A percentile compares a stretch with the other conserved stretches of the same genome.
These are phyloP conservation scores for Phellopilus nigrolimitatus DNA, from an alignment of 1,284 basidiomycete species.

Conservation along the genomic window DNA sequence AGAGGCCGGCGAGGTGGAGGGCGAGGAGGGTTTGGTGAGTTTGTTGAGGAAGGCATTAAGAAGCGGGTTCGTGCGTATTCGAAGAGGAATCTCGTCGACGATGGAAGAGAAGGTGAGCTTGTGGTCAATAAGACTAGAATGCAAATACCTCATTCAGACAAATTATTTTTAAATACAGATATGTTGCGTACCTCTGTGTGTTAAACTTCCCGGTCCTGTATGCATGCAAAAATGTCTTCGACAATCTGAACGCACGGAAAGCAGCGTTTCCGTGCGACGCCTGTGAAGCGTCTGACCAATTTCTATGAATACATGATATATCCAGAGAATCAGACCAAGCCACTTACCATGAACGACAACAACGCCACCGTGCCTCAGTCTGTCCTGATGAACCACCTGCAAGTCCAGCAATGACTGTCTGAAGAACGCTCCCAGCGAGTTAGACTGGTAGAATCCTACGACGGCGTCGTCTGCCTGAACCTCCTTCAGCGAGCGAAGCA, in stretches of 20 bases:
- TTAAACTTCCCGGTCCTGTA: conserved; percentile 88
- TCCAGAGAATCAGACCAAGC: conserved; percentile 36
- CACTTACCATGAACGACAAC: conserved; percentile 82
- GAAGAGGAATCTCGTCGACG: conserved; percentile 86
- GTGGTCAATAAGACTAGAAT: conserved; percentile 73
- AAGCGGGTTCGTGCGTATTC: conserved; percentile 84
- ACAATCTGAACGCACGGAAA: conserved; percentile 89
- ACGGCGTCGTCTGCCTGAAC: conserved; percentile 93
- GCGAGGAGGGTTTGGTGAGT: conserved; percentile 27
- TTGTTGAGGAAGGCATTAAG: conserved; percentile 40
- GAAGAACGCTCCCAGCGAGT: conserved; percentile 87
- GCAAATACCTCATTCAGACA: conserved; percentile 23
- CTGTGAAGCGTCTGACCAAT: conserved; percentile 38
- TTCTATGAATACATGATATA: conserved; percentile 35
- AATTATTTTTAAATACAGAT: conserved; percentile 9
- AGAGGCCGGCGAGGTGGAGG: conserved; percentile 26
- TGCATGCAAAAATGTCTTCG: conserved; percentile 79
- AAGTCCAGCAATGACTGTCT: conserved; percentile 87
- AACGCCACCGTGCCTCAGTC: conserved; percentile 80
- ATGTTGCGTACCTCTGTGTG: conserved; percentile 59
- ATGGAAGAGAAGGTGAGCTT: conserved; percentile 88
- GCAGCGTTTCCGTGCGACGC: conserved; percentile 82
- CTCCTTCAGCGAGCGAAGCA: conserved; percentile 85
- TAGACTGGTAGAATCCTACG: conserved; percentile 95
- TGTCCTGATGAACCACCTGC: conserved; percentile 78